Percentiles rank a stretch among this genome's conserved stretches.
Evolutionary conservation across 768 basidiomycete species (phyloP).

Genomic region (Mycena olivaceomarginata): DNA sequence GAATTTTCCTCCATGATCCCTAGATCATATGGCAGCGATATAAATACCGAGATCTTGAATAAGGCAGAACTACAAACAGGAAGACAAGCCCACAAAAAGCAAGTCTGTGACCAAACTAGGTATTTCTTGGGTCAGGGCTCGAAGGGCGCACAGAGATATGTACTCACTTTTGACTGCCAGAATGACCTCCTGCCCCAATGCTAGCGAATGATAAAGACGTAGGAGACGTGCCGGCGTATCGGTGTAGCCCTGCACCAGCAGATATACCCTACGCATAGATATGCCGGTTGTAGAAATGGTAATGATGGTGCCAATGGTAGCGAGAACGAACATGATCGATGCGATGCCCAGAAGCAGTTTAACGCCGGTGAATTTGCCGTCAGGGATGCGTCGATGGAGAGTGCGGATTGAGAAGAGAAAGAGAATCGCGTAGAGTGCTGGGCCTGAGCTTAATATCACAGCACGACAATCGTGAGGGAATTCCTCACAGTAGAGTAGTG

Average conservation of each 20-base stretch:
- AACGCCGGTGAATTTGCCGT: constrained; percentile 17
- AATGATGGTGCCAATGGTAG: background rate
- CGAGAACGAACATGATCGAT: constrained; percentile 24
- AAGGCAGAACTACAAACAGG: background rate
- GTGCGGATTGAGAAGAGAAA: constrained; percentile 27
- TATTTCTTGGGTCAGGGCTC: background rate
- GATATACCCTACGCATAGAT: constrained; percentile 14
- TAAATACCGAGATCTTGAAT: background rate
- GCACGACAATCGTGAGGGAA: background rate
- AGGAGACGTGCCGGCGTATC: background rate
- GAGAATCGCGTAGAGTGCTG: constrained; percentile 25
- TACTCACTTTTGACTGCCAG: constrained; percentile 22
- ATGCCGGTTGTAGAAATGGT: background rate
- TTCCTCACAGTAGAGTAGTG: constrained; percentile 22
- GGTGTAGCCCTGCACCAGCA: constrained; percentile 11
- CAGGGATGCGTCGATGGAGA: background rate
- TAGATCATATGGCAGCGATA: constrained; percentile 26
- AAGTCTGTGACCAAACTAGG: constrained; percentile 25
- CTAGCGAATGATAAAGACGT: constrained; percentile 10
- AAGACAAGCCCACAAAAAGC: constrained; percentile 5
- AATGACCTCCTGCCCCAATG: constrained; percentile 18
- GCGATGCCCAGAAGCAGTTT: background rate
- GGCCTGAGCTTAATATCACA: background rate
- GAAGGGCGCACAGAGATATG: background rate
- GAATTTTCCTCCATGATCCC: constrained; percentile 14